Conservation (phyloP, 148 eudicot species). For the Camellia japonica region DNA sequence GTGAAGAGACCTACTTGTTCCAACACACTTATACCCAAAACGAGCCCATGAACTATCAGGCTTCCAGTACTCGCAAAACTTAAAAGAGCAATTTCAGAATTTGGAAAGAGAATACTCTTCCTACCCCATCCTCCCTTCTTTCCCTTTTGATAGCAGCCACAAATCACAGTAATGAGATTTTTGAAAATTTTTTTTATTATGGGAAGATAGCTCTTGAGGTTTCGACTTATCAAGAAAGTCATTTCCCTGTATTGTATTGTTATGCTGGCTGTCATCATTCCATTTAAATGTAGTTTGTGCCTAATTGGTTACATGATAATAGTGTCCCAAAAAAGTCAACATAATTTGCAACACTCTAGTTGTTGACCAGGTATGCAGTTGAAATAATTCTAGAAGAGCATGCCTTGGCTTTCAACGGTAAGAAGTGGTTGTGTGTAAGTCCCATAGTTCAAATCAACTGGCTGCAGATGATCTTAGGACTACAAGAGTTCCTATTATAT, state of each 20-base stretch:
- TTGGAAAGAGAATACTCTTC: not conserved
- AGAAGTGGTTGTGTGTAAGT: not conserved
- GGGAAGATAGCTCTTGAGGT: not conserved
- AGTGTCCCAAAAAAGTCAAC: not conserved
- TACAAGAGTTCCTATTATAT: not conserved
- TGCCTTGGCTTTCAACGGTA: not conserved
- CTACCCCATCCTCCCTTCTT: not conserved
- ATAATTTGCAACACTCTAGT: not conserved
- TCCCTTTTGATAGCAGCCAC: too few species aligned
- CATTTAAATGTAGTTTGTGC: not conserved
- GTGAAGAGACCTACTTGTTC: not conserved
- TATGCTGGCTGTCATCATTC: not conserved
- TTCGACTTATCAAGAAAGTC: not conserved
- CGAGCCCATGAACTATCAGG: not conserved
- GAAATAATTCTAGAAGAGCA: conserved; percentile 6
- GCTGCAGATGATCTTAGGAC: not conserved
- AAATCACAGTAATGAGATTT: not conserved
- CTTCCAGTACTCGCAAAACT: not conserved
- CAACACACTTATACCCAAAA: not conserved
- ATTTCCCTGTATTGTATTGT: not conserved
- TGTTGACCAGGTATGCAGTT: not conserved
- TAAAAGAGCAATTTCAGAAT: not conserved
- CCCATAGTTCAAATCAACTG: not conserved
- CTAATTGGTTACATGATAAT: not conserved
- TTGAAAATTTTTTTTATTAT: not conserved